Evolutionary conservation across 2,329 filamentous ascomycete genomes (phyloP).

Genomic region (Aspergillus proliferans): DNA sequence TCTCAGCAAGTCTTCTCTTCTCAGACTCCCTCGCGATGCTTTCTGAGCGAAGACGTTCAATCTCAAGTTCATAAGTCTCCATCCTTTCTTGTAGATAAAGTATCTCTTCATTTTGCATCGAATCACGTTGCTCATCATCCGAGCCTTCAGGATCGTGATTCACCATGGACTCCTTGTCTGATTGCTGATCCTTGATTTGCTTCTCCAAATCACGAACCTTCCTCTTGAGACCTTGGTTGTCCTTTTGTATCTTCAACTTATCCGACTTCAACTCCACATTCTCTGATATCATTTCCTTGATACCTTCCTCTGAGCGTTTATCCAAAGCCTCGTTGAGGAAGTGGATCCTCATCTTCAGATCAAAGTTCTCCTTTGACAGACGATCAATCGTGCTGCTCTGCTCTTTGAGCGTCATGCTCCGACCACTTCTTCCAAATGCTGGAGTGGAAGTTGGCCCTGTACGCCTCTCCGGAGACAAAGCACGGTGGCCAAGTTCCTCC

Average conservation of each 20-base stretch:
- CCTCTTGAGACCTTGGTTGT: constrained; percentile 75
- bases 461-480: constrained; percentile 56
- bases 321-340: constrained; percentile 91
- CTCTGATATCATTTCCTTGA: constrained; percentile 96
- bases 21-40: constrained; percentile 73
- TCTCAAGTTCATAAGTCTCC: constrained; percentile 74
- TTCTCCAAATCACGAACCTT: constrained; percentile 83
- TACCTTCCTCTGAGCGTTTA: constrained; percentile 87
- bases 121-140: constrained; percentile 44
- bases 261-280: constrained; percentile 94
- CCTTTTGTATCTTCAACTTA: constrained; percentile 79
- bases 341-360: constrained; percentile 94
- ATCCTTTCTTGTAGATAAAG: constrained; percentile 76
- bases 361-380: constrained; percentile 95
- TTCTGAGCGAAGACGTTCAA: constrained; percentile 75
- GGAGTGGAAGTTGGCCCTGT: constrained; percentile 44
- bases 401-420: constrained; percentile 84
- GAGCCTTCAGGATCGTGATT: constrained; percentile 37
- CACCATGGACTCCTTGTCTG: constrained; percentile 39
- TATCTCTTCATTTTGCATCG: constrained; percentile 72
- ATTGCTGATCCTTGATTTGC: constrained; percentile 55
- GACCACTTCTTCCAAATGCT: constrained; percentile 51
- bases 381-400: constrained; percentile 96
- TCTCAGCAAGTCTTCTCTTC: constrained; percentile 77
- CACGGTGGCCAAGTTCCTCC: constrained; percentile 56